Conservation (phyloP, 2,329 filamentous ascomycete species). For the Aspergillus nomiae region DNA sequence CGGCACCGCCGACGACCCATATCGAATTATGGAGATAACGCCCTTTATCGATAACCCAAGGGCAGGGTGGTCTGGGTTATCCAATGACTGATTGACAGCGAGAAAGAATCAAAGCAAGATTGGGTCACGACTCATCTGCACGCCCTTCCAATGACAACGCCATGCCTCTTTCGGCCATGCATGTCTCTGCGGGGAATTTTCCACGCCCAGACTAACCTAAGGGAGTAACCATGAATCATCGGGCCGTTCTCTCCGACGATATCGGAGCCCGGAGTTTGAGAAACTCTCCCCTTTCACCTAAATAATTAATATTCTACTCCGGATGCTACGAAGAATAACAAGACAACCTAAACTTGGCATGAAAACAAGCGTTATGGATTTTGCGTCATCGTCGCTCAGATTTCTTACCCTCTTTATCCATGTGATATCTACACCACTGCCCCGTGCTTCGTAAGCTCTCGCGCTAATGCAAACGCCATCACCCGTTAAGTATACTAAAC, state of each 20-base stretch:
- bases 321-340: background rate
- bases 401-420: background rate
- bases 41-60: constrained; percentile 1
- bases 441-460: background rate
- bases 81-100: background rate
- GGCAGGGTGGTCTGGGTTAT: background rate
- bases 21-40: background rate
- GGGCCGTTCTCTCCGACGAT: background rate
- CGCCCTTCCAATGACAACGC: constrained; percentile 30
- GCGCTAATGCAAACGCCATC: background rate
- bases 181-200: constrained; percentile 1
- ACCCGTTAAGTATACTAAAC: background rate
- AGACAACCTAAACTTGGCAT: background rate
- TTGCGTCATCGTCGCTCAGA: background rate
- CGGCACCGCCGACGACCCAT: constrained; percentile 2
- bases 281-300: background rate
- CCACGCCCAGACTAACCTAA: constrained; percentile 5
- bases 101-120: constrained; percentile 1
- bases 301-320: background rate
- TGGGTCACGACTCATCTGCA: constrained; percentile 2
- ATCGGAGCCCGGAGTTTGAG: constrained; percentile 10
- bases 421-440: background rate
- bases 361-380: background rate
- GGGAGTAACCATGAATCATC: constrained; percentile 16
- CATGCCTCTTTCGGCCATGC: constrained; percentile 23